Evolutionary conservation across 257 asterid genomes (phyloP).

Genomic region (Eustoma russellianum): DNA sequence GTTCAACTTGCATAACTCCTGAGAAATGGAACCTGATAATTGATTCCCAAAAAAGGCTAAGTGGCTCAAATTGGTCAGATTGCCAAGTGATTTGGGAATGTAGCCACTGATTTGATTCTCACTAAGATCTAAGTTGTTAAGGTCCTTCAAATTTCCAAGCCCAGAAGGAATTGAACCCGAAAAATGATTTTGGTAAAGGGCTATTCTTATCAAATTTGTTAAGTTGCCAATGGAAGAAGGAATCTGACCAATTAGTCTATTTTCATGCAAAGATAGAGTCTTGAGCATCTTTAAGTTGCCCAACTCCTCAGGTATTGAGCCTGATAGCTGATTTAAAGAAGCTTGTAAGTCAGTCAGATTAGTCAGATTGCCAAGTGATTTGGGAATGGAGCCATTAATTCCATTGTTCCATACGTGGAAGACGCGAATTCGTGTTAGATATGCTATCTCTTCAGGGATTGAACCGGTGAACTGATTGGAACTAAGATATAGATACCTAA

Average conservation of each 20-base stretch:
- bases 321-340: not conserved
- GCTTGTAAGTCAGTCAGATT: not conserved
- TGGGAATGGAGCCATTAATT: not conserved
- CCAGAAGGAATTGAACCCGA: not conserved
- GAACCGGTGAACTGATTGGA: not conserved
- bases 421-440: not conserved
- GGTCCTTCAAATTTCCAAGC: not conserved
- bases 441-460: constrained; percentile 2
- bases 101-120: not conserved
- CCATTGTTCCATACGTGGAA: not conserved
- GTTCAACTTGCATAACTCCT: not conserved
- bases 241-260: not conserved
- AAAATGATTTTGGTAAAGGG: not conserved
- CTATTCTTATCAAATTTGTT: not conserved
- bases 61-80: not conserved
- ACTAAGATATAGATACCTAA: constrained; percentile 4
- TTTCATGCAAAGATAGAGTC: not conserved
- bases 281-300: not conserved
- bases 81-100: constrained; percentile 3
- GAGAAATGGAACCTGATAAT: constrained; percentile 2
- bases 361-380: not conserved
- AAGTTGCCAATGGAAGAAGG: not conserved
- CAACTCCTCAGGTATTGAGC: not conserved
- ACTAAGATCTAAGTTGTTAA: not conserved
- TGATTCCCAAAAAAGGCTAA: not conserved